A percentile compares a stretch with the other conserved stretches of the same genome.
Conservation (phyloP, 2,329 filamentous ascomycete genomes). For the Colletotrichum sp. region DNA sequence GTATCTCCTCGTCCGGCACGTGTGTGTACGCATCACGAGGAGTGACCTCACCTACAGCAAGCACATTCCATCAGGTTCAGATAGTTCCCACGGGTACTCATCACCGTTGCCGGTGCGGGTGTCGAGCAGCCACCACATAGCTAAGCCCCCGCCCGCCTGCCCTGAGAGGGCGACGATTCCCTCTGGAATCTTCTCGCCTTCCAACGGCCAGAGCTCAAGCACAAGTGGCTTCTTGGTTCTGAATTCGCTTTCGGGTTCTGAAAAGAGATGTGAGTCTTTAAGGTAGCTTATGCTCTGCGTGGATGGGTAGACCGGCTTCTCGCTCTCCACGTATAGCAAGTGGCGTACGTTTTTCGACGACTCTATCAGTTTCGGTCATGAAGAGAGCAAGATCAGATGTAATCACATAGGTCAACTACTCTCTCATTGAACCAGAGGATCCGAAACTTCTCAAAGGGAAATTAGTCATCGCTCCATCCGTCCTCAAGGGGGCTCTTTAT, state of each 20-base stretch:
- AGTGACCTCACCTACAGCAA: not conserved
- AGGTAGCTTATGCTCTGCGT: not conserved
- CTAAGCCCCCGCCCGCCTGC: not conserved
- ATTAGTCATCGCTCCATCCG: not conserved
- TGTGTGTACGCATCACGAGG: not conserved
- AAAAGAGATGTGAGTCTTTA: not conserved
- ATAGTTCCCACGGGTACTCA: rapidly evolving
- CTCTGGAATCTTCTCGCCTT: not conserved
- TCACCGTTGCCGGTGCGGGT: rapidly evolving
- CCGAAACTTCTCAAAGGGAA: not conserved
- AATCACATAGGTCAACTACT: not conserved
- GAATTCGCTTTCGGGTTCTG: not conserved
- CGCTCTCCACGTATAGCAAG: not conserved
- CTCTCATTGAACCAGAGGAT: not conserved
- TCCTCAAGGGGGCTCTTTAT: not conserved
- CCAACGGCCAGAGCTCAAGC: not conserved
- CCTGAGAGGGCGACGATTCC: not conserved
- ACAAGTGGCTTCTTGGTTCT: not conserved
- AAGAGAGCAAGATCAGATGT: not conserved
- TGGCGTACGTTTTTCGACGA: not conserved
- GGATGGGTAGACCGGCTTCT: not conserved
- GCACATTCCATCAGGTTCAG: not conserved
- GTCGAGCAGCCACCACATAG: not conserved
- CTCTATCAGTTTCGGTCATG: not conserved
- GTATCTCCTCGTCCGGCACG: not conserved